Evolutionary conservation across 352 stramenopile genomes (phyloP).

Genomic region (Phytophthora melonis): DNA sequence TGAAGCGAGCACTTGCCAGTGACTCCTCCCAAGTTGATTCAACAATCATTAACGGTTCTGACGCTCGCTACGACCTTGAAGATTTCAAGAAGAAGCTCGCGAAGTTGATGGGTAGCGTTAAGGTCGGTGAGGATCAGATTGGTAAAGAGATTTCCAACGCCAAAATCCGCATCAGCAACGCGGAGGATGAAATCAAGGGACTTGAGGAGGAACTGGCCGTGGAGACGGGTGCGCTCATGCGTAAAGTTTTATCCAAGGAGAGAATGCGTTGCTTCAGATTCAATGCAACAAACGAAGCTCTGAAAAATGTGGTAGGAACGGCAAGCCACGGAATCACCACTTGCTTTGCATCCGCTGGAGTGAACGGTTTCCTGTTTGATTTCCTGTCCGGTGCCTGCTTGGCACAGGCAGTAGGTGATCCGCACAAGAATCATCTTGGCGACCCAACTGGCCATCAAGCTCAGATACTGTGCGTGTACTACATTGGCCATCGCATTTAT

Average conservation of each 20-base stretch:
- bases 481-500: constrained; percentile 69
- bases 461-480: constrained; percentile 75
- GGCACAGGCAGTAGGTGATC: constrained; percentile 69
- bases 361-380: constrained; percentile 70
- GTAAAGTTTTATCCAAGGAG: constrained; percentile 70
- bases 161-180: constrained; percentile 72
- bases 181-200: constrained; percentile 72
- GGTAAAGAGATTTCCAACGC: constrained; percentile 69
- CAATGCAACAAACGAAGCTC: constrained; percentile 70
- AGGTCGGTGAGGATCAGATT: constrained; percentile 65
- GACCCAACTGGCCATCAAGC: constrained; percentile 68
- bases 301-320: constrained; percentile 80
- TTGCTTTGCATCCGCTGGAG: constrained; percentile 58
- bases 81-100: constrained; percentile 83
- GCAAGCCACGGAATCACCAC: constrained; percentile 74
- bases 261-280: constrained; percentile 80
- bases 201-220: constrained; percentile 72
- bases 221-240: constrained; percentile 78
- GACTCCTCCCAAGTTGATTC: constrained; percentile 79
- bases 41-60: constrained; percentile 60
- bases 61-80: constrained; percentile 74
- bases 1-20: constrained; percentile 72
- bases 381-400: constrained; percentile 73
- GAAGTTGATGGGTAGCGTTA: constrained; percentile 73
- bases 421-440: constrained; percentile 69